These are phyloP conservation scores for Rhodotorula diobovata DNA, from an alignment of 768 basidiomycete species.

Conservation along the genomic window DNA sequence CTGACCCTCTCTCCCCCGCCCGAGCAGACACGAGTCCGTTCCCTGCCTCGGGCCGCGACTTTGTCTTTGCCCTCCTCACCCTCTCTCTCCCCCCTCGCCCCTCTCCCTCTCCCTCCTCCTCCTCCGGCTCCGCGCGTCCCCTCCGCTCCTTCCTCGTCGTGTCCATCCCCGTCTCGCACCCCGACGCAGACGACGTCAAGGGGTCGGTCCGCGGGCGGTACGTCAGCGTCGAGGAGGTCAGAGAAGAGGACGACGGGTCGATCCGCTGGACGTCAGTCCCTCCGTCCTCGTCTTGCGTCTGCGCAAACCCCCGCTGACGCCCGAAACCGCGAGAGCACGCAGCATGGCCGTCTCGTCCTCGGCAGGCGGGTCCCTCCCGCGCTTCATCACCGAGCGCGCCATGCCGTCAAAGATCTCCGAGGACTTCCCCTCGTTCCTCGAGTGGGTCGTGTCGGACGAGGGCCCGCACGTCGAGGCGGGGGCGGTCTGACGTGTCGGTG, in stretches of 20 bases:
- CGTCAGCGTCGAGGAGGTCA: slow-evolving; percentile 45
- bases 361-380: slow-evolving; percentile 43
- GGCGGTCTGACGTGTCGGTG: too few relatives aligned
- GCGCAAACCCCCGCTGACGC: not conserved
- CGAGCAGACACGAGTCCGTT: slow-evolving; percentile 40
- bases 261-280: slow-evolving; percentile 46
- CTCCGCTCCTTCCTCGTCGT: slow-evolving; percentile 39
- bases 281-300: too few relatives aligned
- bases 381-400: slow-evolving; percentile 43
- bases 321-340: not conserved
- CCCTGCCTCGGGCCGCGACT: slow-evolving; percentile 43
- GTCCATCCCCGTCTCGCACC: slow-evolving; percentile 46
- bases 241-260: slow-evolving; percentile 27
- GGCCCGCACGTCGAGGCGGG: not conserved
- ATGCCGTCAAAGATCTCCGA: slow-evolving; percentile 45
- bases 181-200: slow-evolving; percentile 42
- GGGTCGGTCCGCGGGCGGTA: slow-evolving; percentile 44
- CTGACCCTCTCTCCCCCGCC: not conserved
- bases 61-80: slow-evolving; percentile 19
- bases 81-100: not conserved
- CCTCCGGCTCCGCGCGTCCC: not conserved
- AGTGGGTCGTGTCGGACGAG: not conserved
- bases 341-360: slow-evolving; percentile 20
- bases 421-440: slow-evolving; percentile 47
- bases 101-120: not conserved